Evolutionary conservation across 164 flowering plant species (phyloP), one percentile per base, ranked within the genome.

Genomic region (Tinospora cordifolia): DNA sequence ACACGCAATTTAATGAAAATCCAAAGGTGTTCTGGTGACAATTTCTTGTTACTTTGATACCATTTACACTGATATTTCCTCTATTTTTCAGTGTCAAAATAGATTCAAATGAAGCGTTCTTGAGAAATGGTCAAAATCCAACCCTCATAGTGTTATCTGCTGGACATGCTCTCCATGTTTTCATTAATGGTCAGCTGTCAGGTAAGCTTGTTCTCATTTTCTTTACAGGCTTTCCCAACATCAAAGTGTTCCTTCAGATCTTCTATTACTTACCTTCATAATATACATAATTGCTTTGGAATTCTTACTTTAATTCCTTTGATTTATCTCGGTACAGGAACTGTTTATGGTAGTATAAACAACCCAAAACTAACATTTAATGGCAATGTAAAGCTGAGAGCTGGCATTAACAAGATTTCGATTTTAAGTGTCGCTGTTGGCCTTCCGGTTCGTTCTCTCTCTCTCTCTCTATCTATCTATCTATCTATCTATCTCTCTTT

Each of bases 141-240:
- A 69, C 79, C 44, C 88, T 93, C 60, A 81, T 87, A 7, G 80
- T 90, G 19, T 58, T 69, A 75, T 93, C 98, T 64, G 93, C 97
- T 27, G 96, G 98, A 3, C 98, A 93, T 81, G 86, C 90, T 60
- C 70, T 88, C 74, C 92, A 90, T 74, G 91, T 87, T 58, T 93
- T 91, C 73, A 72, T 91, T 47, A 93, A 93, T 60, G 89, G 94
- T 40, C 81, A 84, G 75, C 83, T 84, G 54, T 65, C 86, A 80
- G 98, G 98, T 92, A 76, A 34, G 62, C 26, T 34, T 6, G 82
- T 83, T 90, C 88, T 89, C 83, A 84, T 87, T 30, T 83, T 85
- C 81, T 69, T 70, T 40, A 88, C 89, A 66, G 83, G 84, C 87
- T 21, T 54, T 8, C 21, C 21, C 24, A 19, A 19, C 19, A n/a